phyloP scores from a whole-genome alignment of 2,329 filamentous ascomycete species.

The Penicillium sp. region DNA sequence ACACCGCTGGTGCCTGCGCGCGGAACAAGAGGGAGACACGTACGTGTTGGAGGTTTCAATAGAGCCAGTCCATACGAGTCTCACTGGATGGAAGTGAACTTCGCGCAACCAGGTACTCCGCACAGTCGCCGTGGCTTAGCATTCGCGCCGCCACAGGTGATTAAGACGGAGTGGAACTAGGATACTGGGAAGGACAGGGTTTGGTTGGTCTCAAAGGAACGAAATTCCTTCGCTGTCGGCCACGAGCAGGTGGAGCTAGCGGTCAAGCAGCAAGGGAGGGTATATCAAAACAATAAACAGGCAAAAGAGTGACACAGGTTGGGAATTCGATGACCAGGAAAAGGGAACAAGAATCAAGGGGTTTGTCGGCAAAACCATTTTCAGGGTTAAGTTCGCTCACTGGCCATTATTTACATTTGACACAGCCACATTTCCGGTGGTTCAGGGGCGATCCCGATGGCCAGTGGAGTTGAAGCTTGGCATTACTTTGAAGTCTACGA shows the following conservation, averaged over 20 bases:
- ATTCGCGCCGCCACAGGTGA: constrained; percentile 3
- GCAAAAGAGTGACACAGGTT: too few relatives aligned
- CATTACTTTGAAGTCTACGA: neutral
- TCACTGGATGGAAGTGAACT: constrained; percentile 1
- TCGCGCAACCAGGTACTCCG: too few relatives aligned
- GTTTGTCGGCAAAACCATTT: too few relatives aligned
- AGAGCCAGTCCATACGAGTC: neutral
- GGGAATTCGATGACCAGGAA: too few relatives aligned
- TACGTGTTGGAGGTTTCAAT: constrained; percentile 1
- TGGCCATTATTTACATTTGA: neutral
- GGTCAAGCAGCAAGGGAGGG: too few relatives aligned
- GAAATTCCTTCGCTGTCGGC: neutral
- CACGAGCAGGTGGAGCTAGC: too few relatives aligned
- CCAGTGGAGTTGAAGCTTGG: constrained; percentile 6
- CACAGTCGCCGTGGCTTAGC: constrained; percentile 3
- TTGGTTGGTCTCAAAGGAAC: neutral
- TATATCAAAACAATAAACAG: too few relatives aligned
- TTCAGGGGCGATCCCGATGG: constrained; percentile 3
- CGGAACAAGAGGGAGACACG: neutral
- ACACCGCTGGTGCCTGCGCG: neutral
- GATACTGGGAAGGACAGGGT: neutral
- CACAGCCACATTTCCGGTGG: neutral
- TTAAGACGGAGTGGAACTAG: neutral
- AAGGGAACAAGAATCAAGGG: too few relatives aligned
- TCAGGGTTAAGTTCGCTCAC: too few relatives aligned